Evolutionary conservation across 2,329 filamentous ascomycete genomes (phyloP), one percentile per base, ranked within the genome.

Genomic region (Sporothrix humicola): DNA sequence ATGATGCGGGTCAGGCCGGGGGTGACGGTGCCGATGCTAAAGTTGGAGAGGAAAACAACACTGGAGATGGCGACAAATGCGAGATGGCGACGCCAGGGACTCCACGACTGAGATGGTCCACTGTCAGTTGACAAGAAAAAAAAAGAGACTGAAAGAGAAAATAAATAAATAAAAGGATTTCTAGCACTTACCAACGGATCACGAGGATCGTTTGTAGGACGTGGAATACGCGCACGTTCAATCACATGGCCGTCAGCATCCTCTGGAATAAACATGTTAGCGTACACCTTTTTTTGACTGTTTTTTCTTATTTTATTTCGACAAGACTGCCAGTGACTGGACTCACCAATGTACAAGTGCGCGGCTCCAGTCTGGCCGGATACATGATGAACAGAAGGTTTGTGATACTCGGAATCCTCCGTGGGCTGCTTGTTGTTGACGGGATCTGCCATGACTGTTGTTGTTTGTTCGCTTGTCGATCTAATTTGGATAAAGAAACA

Each of bases 31-130:
- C 56, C 56, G 56, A 59, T 59, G 26, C 56, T 59, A 17, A 59
- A 59, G 56, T 59, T 59, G 56, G 56, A 59, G 56, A 59, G 56
- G 26, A 59, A 59, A 59, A 59, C 56, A 59, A 59, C 56, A 59
- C 56, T 59, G 13, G 56, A 59, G 26, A 59, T 59, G 56, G 56
- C 56, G 56, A 59, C 26, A 59, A 59, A 59, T 59, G 56, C 56
- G 15, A 37, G 26, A 59, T 59, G 56, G 37, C 56, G 56, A 59
- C 56, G 56, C 23, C 12, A 37, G 13, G 56, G 23, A 37, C 56
- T 59, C 56, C 56, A 59, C 12, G 56, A 59, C 56, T 59, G 56
- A 26, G 23, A 26, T 26, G 23, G 23, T 3, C 23, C 23, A 26
- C 23, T 26, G 23, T 26, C 23, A 26, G 23, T 26, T 26, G 23